Conservation (phyloP, 2,329 filamentous ascomycete genomes). For the Ophiostoma himal-ulmi region DNA sequence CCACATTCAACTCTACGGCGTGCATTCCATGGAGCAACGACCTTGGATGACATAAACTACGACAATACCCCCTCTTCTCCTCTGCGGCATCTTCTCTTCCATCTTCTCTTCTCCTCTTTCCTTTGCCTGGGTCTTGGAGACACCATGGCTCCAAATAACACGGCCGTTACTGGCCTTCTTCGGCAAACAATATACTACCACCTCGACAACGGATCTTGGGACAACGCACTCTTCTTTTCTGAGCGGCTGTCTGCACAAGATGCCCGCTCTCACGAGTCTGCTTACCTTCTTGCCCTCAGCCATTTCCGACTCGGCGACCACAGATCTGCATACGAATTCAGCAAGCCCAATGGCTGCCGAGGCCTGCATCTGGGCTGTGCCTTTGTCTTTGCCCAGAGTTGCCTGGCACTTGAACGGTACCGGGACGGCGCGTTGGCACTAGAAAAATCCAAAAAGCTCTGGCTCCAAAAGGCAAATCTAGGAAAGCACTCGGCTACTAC, state of each 20-base stretch:
- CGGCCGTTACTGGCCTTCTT: slow-evolving; percentile 47
- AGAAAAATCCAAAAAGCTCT: slow-evolving; percentile 72
- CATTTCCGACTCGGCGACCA: slow-evolving; percentile 76
- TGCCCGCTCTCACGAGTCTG: slow-evolving; percentile 69
- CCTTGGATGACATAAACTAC: slow-evolving; percentile 20
- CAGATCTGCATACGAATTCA: slow-evolving; percentile 79
- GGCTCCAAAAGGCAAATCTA: slow-evolving; percentile 69
- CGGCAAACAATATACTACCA: slow-evolving; percentile 60
- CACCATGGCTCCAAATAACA: slow-evolving; percentile 49
- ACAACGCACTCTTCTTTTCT: slow-evolving; percentile 91
- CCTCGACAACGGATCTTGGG: slow-evolving; percentile 82
- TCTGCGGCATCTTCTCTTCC: not conserved
- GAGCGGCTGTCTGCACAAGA: slow-evolving; percentile 82
- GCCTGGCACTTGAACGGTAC: slow-evolving; percentile 69
- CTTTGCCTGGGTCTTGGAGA: slow-evolving; percentile 3
- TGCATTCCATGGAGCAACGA: slow-evolving; percentile 25
- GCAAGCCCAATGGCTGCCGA: slow-evolving; percentile 63
- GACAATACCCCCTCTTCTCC: not conserved
- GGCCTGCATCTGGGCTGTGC: slow-evolving; percentile 78
- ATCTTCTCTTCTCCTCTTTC: not conserved
- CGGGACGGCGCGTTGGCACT: slow-evolving; percentile 77
- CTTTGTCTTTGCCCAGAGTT: slow-evolving; percentile 88
- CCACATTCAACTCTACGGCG: not conserved
- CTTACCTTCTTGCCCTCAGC: slow-evolving; percentile 77
- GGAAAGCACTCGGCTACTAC: slow-evolving; percentile 76